phyloP scores from a whole-genome alignment of 805 yeast species.

The Spathaspora arborariae region DNA sequence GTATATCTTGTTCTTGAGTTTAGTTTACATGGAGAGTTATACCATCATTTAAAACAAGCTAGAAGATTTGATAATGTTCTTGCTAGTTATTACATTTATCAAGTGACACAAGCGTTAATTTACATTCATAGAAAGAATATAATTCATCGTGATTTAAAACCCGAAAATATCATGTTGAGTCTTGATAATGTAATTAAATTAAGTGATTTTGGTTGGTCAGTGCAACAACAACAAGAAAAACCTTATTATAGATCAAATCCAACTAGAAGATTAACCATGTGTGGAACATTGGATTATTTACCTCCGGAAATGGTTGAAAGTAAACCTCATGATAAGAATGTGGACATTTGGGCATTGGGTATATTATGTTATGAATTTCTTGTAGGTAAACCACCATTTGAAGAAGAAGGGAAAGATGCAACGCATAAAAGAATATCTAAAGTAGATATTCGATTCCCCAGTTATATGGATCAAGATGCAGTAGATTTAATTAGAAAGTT shows the following conservation, averaged over 20 bases:
- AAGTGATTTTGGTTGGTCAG: slow-evolving; percentile 97
- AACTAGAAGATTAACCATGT: slow-evolving; percentile 63
- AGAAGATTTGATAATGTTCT: slow-evolving; percentile 67
- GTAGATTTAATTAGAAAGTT: slow-evolving; percentile 65
- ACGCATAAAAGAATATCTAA: slow-evolving; percentile 78
- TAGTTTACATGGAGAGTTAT: slow-evolving; percentile 82
- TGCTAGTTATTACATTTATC: slow-evolving; percentile 78
- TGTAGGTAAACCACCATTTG: slow-evolving; percentile 91
- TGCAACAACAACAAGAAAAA: slow-evolving; percentile 19
- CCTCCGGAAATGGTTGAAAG: slow-evolving; percentile 95
- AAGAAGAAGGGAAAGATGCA: slow-evolving; percentile 69
- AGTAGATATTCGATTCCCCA: slow-evolving; percentile 74
- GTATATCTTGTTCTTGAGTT: slow-evolving; percentile 85
- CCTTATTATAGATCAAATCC: slow-evolving; percentile 22
- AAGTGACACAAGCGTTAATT: slow-evolving; percentile 74
- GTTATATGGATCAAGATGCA: slow-evolving; percentile 67
- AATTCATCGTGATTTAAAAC: slow-evolving; percentile 91
- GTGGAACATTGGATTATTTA: slow-evolving; percentile 91
- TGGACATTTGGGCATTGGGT: slow-evolving; percentile 93
- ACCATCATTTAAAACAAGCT: slow-evolving; percentile 61
- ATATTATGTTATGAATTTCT: slow-evolving; percentile 80
- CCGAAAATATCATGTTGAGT: slow-evolving; percentile 83
- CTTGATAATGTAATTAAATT: slow-evolving; percentile 74
- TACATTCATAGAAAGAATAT: slow-evolving; percentile 78
- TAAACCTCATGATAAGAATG: slow-evolving; percentile 69